Conservation (phyloP, 345 rosid genomes). For the Citrus mangshanensis region DNA sequence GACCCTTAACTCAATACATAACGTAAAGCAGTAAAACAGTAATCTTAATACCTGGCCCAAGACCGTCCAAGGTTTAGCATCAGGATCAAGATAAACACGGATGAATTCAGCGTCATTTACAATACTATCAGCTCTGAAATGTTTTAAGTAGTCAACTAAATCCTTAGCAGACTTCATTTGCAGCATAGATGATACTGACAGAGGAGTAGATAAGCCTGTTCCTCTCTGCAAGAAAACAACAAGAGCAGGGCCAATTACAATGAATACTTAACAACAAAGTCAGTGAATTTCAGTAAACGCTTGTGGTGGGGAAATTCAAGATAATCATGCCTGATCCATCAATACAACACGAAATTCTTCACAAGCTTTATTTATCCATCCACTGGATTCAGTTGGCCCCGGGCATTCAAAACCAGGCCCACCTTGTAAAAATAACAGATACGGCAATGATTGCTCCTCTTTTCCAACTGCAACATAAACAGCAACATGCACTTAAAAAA, state of each 20-base stretch:
- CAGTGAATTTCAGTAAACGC: constrained; percentile 3
- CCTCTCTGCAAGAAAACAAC: constrained; percentile 66
- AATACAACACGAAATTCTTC: constrained; percentile 86
- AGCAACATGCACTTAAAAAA: neutral
- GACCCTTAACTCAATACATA: neutral
- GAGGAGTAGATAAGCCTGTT: constrained; percentile 87
- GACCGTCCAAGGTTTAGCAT: constrained; percentile 76
- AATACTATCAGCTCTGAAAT: constrained; percentile 86
- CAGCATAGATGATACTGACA: constrained; percentile 78
- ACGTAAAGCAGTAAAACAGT: neutral
- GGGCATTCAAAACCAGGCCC: constrained; percentile 95
- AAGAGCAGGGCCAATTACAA: constrained; percentile 7
- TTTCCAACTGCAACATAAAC: constrained; percentile 53
- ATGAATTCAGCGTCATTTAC: constrained; percentile 88
- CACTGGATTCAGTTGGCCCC: constrained; percentile 80
- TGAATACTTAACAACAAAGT: neutral
- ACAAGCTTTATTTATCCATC: constrained; percentile 81
- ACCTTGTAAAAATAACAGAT: constrained; percentile 75
- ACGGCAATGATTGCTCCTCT: constrained; percentile 76
- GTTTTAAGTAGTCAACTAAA: constrained; percentile 61
- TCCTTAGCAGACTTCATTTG: constrained; percentile 64
- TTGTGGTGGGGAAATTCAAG: neutral
- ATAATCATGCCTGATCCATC: constrained; percentile 76
- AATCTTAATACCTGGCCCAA: constrained; percentile 71
- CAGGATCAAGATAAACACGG: constrained; percentile 72